A percentile compares a stretch with the other conserved stretches of the same genome.
Conservation (phyloP, 1,284 basidiomycete species). For the Fomitopsis palustris region DNA sequence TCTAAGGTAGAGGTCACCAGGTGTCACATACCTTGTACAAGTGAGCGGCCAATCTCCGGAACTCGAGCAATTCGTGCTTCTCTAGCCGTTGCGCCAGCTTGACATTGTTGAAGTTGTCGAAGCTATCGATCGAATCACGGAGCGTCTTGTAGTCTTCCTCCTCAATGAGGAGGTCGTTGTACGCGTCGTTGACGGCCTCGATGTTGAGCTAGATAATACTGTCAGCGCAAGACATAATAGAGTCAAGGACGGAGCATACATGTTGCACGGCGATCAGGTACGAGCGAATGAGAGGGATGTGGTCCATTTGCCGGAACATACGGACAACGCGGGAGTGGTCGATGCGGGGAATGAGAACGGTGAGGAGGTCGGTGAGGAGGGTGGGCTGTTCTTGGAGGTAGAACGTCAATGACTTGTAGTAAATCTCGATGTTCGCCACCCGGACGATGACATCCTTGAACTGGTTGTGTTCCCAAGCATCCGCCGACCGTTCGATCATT, state of each 20-base stretch:
- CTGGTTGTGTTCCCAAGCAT: constrained; percentile 99
- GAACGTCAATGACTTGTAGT: constrained; percentile 87
- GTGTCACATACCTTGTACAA: constrained; percentile 81
- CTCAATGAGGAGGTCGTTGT: constrained; percentile 95
- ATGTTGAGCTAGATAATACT: constrained; percentile 74
- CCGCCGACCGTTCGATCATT: constrained; percentile 96
- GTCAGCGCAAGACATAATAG: constrained; percentile 3
- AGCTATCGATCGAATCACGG: constrained; percentile 93
- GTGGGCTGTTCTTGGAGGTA: constrained; percentile 94
- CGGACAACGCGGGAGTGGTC: constrained; percentile 94
- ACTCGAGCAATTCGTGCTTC: constrained; percentile 91
- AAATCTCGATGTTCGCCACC: constrained; percentile 97
- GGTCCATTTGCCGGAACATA: constrained; percentile 94
- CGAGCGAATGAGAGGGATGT: constrained; percentile 91
- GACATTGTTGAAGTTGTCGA: constrained; percentile 97
- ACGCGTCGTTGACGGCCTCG: constrained; percentile 96
- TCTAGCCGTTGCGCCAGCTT: constrained; percentile 85
- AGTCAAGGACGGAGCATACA: constrained; percentile 41
- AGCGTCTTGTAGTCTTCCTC: constrained; percentile 99
- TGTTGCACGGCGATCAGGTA: constrained; percentile 98
- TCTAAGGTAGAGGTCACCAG: neutral
- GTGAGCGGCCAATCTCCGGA: constrained; percentile 91
- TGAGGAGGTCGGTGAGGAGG: constrained; percentile 90
- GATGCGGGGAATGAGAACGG: constrained; percentile 89
- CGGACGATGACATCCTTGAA: constrained; percentile 97